Evolutionary conservation across 2,329 filamentous ascomycete species (phyloP).

Genomic region (Fusarium xyrophilum): DNA sequence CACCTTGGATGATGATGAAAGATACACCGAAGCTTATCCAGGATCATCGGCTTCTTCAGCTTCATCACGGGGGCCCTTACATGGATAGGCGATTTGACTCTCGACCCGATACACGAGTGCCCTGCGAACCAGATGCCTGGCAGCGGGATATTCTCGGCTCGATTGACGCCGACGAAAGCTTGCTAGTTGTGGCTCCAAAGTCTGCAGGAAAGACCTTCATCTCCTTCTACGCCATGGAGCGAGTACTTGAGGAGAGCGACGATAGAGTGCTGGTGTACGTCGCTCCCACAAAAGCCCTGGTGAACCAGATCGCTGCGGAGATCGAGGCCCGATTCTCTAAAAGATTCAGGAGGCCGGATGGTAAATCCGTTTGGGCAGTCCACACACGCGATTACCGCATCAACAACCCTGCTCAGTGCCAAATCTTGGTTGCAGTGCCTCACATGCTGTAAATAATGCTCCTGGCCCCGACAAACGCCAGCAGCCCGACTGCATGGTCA

Average conservation of each 20-base stretch:
- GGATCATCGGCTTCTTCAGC: slow-evolving; percentile 61
- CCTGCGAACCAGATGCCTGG: slow-evolving; percentile 78
- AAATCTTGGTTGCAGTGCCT: slow-evolving; percentile 79
- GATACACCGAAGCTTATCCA: neutral
- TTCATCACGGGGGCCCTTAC: slow-evolving; percentile 74
- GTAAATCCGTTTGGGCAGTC: slow-evolving; percentile 78
- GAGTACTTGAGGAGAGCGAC: slow-evolving; percentile 71
- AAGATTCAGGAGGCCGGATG: slow-evolving; percentile 61
- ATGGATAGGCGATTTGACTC: slow-evolving; percentile 79
- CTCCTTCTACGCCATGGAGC: slow-evolving; percentile 84
- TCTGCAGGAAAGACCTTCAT: slow-evolving; percentile 77
- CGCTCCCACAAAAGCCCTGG: slow-evolving; percentile 80
- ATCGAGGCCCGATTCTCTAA: slow-evolving; percentile 78
- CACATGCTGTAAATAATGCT: slow-evolving; percentile 83
- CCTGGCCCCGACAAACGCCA: slow-evolving; percentile 63
- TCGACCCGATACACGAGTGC: slow-evolving; percentile 68
- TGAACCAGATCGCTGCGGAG: slow-evolving; percentile 85
- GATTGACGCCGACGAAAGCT: slow-evolving; percentile 72
- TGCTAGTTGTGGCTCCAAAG: slow-evolving; percentile 79
- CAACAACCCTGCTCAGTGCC: slow-evolving; percentile 75
- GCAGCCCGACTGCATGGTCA: slow-evolving; percentile 60
- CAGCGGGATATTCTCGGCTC: slow-evolving; percentile 76
- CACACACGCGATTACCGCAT: slow-evolving; percentile 78
- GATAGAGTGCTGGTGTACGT: slow-evolving; percentile 79
- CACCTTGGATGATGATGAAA: neutral